A percentile compares a stretch with the other conserved stretches of the same genome.
These are phyloP conservation scores for Yamadazyma friedrichii DNA, from an alignment of 1,139 yeast genomes.

Conservation along the genomic window DNA sequence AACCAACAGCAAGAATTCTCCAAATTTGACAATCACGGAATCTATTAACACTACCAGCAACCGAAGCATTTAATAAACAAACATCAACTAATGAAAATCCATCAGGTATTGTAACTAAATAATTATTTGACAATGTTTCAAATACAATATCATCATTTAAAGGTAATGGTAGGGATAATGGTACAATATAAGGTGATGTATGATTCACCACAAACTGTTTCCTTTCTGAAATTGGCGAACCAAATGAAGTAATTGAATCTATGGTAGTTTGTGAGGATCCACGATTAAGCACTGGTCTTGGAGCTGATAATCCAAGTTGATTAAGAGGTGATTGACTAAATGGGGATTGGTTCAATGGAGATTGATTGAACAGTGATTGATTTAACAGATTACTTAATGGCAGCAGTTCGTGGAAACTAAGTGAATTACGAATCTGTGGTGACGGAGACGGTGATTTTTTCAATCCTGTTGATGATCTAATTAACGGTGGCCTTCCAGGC, in stretches of 20 bases:
- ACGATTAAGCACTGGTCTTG: constrained; percentile 30
- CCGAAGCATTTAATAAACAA: constrained; percentile 58
- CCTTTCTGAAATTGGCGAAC: constrained; percentile 13
- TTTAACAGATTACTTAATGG: too few relatives aligned
- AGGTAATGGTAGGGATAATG: constrained; percentile 43
- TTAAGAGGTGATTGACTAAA: neutral
- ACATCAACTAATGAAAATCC: constrained; percentile 51
- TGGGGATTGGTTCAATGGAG: neutral
- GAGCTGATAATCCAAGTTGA: neutral
- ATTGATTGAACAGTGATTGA: neutral
- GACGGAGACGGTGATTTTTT: constrained; percentile 20
- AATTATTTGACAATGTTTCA: constrained; percentile 41
- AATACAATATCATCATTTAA: constrained; percentile 43
- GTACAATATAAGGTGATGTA: constrained; percentile 46
- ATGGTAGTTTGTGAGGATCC: constrained; percentile 39
- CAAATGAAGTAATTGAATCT: constrained; percentile 28
- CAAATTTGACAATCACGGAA: constrained; percentile 67
- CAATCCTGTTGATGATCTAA: constrained; percentile 21
- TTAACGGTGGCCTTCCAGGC: constrained; percentile 20
- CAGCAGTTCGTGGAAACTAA: constrained; percentile 11
- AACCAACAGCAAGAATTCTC: constrained; percentile 59
- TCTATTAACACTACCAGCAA: constrained; percentile 54
- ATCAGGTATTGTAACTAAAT: constrained; percentile 45
- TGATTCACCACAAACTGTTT: constrained; percentile 19
- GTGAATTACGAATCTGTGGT: constrained; percentile 14